Percentiles rank a stretch among this genome's conserved stretches.
Evolutionary conservation across 768 basidiomycete species (phyloP).

Genomic region (Kwoniella mangroviensis): DNA sequence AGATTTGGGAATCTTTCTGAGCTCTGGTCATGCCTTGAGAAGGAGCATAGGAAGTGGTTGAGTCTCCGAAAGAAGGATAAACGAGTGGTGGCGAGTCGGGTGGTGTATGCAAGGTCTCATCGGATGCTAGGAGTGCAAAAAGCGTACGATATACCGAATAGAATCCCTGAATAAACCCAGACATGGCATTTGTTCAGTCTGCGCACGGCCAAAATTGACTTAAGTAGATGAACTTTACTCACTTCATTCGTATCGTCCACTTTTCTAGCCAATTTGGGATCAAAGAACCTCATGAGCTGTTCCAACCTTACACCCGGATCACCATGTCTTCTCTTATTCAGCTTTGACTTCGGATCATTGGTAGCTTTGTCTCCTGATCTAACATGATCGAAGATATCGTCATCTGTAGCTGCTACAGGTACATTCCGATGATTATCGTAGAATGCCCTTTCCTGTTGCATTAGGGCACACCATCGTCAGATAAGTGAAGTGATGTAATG

Average conservation of each 20-base stretch:
- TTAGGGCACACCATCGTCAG: not conserved
- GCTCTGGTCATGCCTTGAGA: constrained; percentile 44
- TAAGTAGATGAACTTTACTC: constrained; percentile 44
- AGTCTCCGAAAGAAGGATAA: constrained; percentile 84
- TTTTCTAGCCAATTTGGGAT: constrained; percentile 59
- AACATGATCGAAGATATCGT: constrained; percentile 85
- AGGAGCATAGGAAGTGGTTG: constrained; percentile 73
- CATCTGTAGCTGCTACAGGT: constrained; percentile 78
- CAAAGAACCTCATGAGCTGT: constrained; percentile 84
- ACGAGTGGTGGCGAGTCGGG: constrained; percentile 55
- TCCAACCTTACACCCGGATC: constrained; percentile 79
- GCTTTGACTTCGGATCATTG: constrained; percentile 51
- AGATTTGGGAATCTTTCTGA: constrained; percentile 61
- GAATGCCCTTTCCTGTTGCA: constrained; percentile 95
- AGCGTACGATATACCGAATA: constrained; percentile 86
- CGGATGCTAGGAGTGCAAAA: constrained; percentile 78
- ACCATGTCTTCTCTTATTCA: constrained; percentile 60
- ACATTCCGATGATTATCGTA: constrained; percentile 91
- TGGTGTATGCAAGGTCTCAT: constrained; percentile 68
- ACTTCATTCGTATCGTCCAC: constrained; percentile 60
- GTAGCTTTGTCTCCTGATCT: constrained; percentile 67
- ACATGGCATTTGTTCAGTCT: constrained; percentile 8
- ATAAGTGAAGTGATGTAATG: not conserved
- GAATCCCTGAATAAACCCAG: constrained; percentile 68
- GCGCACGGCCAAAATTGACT: not conserved